Percentiles rank a stretch among this genome's conserved stretches.
phyloP scores from a whole-genome alignment of 2,329 filamentous ascomycete species.

The Trichoderma afroharzianum region DNA sequence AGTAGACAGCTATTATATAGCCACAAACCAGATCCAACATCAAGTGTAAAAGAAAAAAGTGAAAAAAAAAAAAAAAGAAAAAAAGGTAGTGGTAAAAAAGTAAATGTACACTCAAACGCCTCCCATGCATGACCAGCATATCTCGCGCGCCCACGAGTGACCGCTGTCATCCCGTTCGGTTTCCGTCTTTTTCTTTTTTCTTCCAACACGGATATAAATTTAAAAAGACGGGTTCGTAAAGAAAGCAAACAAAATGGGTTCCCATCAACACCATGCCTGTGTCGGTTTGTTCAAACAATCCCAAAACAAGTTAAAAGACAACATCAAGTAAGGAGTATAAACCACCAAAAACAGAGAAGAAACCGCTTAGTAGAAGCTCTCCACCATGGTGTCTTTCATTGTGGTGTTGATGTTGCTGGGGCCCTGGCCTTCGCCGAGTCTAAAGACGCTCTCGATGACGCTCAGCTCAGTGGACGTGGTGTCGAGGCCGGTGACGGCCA shows the following conservation, averaged over 20 bases:
- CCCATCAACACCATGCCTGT: constrained; percentile 15
- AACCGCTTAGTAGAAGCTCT: constrained; percentile 83
- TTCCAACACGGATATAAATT: background rate
- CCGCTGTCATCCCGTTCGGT: background rate
- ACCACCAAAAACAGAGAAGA: background rate
- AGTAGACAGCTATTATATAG: background rate
- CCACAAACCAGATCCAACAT: background rate
- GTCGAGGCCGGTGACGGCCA: constrained; percentile 88
- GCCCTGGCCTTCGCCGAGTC: constrained; percentile 80
- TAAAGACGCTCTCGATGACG: constrained; percentile 94
- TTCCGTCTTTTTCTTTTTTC: background rate
- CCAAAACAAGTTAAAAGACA: background rate
- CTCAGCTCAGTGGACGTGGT: constrained; percentile 97
- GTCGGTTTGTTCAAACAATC: constrained; percentile 11
- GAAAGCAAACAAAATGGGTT: constrained; percentile 6
- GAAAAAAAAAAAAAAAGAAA: background rate
- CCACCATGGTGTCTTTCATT: constrained; percentile 97
- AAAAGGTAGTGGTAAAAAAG: constrained; percentile 20
- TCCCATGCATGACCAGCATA: constrained; percentile 17
- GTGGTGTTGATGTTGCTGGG: constrained; percentile 74
- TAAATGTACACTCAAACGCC: constrained; percentile 18
- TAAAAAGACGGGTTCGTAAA: background rate
- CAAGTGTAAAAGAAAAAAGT: background rate
- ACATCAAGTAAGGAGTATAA: background rate
- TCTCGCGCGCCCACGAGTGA: constrained; percentile 1